These are phyloP conservation scores for Phytophthora agathidicida DNA, from an alignment of 352 stramenopile genomes.

Conservation along the genomic window DNA sequence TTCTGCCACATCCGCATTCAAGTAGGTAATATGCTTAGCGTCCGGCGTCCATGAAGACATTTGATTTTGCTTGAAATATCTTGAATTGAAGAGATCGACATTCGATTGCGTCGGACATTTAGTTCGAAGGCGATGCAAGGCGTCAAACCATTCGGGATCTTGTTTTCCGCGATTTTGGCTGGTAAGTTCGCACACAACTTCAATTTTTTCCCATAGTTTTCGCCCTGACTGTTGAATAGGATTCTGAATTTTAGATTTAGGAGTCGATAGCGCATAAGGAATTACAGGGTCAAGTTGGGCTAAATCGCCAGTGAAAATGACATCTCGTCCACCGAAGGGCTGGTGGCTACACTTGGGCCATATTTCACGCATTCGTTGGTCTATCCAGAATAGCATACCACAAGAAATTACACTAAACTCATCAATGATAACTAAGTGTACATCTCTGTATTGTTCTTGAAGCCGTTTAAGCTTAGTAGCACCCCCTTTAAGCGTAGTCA, in stretches of 20 bases:
- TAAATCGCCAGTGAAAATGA: not conserved
- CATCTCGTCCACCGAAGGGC: not conserved
- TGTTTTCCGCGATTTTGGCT: not conserved
- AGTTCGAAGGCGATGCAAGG: not conserved
- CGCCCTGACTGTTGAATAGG: not conserved
- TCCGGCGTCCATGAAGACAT: not conserved
- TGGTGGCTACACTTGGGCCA: not conserved
- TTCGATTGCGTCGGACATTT: not conserved
- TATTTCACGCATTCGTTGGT: conserved; percentile 8
- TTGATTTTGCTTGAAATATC: not conserved
- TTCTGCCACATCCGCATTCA: conserved; percentile 2
- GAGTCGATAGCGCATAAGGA: not conserved
- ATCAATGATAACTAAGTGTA: conserved; percentile 10
- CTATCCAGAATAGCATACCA: conserved; percentile 14
- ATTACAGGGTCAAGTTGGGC: conserved; percentile 2
- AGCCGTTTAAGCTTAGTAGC: not conserved
- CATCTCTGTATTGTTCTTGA: not conserved
- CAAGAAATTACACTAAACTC: conserved; percentile 7
- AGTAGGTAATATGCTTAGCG: conserved; percentile 2
- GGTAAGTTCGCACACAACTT: not conserved
- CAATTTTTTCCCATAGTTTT: not conserved
- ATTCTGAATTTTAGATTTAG: not conserved
- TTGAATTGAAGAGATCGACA: conserved; percentile 4
- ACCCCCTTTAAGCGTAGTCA: not conserved
- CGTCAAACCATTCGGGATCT: not conserved